Base-by-base conservation (phyloP, 306 rosid genomes). In the Echinosophora koreensis region DNA sequence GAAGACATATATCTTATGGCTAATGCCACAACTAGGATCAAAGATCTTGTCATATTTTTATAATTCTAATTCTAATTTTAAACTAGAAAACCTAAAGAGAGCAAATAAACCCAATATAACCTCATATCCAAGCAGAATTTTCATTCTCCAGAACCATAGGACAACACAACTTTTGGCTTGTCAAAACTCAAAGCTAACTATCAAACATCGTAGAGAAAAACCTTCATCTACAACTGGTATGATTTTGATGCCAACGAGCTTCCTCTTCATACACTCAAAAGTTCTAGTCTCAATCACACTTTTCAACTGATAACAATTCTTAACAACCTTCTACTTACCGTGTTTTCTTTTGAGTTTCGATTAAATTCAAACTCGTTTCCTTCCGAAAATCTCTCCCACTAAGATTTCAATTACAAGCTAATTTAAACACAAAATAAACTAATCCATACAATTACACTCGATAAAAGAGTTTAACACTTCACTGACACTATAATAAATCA, bases 81-180 rank as follows among this genome's bases (percentile, higher is more conserved):
- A 59, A 34, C 32, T 39, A 78, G 2, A 27, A 62, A 58, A 70
- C 39, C 60, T 28, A 49, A 13, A 3, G 17, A 51, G 44, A 41
- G 65, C 22, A 30, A 69, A 61, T 62, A 52, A 60, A 55, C 42
- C 11, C 14, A 6, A 56, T 38, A n/a, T 42, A 66, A 55, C 5
- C 67, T 32, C 15, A 14, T 22, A 50, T 35, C n/a, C 41, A 81
- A 67, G 54, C 77, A 71, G 73, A 61, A n/a, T 50, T 41, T 51
- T 18, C 51, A 28, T 28, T 52, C 32, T 54, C 67, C 49, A 27
- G 49, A 79, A 64, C 44, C 57, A 59, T 2, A 49, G 54, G 11
- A 28, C 15, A 63, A 9, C 14, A 28, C 15, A 63, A 9, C 14
- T 54, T 2, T 52, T 54, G 46, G 64, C 50, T 11, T 8, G 46